Base-by-base conservation (phyloP, 306 rosid genomes). In the Fagus crenata region DNA sequence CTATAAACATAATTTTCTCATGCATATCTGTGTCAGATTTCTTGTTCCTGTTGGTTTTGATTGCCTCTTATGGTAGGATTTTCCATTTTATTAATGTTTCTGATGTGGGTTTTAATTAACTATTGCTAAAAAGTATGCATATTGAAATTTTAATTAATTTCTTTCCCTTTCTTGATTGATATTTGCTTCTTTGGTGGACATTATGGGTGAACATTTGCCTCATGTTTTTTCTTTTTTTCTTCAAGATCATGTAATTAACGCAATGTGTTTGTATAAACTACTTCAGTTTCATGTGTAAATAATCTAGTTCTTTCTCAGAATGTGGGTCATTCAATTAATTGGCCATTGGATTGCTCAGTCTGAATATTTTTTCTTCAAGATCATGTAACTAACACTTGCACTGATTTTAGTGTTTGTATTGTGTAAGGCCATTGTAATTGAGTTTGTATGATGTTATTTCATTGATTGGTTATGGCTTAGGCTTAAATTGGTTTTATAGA, bases 71-170 rank as follows among this genome's bases (percentile, higher is more conserved):
- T 54, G 12, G 74, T 9, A 32, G 75, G 80, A 75, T 75, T 78
- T 43, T 37, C 37, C 51, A 1, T 36, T 67, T 74, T 74, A 18
- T 69, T 69, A 80, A 22, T 75, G 63, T 70, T 64, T 64, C 56
- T 79, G 81, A 33, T 75, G 40, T 71, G 75, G 77, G 75, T 64
- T 79, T 53, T 76, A 36, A 73, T 53, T 63, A 51, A 75, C 32
- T 28, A 46, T 64, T 61, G n/a, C 60, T 39, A 39, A 67, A 14
- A 67, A 67, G 46, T 8, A n/a, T 67, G 71, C 49, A 33, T 36
- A 63, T 63, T 14, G 41, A 4, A 15, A 63, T 63, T 33, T 5
- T 61, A 18, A 35, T 41, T 13, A 22, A 13, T 28, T 53, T 53
- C 11, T 7, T 77, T 46, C 3, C 9, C 58, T 17, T 61, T 71